Evolutionary conservation across 768 basidiomycete genomes (phyloP).

Genomic region (Tubosaeta sp.): DNA sequence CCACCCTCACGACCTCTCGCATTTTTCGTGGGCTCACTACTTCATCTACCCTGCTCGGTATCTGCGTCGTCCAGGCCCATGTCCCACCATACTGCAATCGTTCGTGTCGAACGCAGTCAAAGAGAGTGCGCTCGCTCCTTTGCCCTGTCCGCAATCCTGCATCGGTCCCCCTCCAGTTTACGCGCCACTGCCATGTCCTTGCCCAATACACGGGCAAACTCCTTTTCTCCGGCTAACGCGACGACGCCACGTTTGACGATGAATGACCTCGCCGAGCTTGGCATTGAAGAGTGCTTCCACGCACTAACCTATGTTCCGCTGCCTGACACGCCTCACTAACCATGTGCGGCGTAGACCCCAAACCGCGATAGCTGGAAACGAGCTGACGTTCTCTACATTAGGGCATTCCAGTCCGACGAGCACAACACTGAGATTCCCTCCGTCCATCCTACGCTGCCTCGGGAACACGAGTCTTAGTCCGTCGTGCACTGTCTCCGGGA

Average conservation of each 20-base stretch:
- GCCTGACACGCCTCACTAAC: neutral
- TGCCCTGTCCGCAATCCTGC: conserved; percentile 76
- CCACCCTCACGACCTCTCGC: conserved; percentile 15
- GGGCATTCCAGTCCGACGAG: conserved; percentile 57
- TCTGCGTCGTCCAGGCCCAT: conserved; percentile 42
- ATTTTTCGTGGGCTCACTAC: conserved; percentile 36
- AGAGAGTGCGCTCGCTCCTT: conserved; percentile 61
- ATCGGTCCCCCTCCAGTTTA: conserved; percentile 53
- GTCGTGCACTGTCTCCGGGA: neutral
- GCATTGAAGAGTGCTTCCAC: conserved; percentile 76
- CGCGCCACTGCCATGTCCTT: conserved; percentile 53
- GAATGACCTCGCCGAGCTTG: conserved; percentile 69
- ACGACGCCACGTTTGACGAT: conserved; percentile 30
- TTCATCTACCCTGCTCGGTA: conserved; percentile 51
- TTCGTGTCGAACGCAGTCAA: conserved; percentile 66
- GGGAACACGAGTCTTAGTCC: conserved; percentile 79
- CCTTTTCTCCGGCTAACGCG: conserved; percentile 51
- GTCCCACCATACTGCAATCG: conserved; percentile 74
- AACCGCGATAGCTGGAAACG: conserved; percentile 67
- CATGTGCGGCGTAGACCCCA: conserved; percentile 13
- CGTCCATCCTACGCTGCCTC: conserved; percentile 63
- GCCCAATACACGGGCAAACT: conserved; percentile 58
- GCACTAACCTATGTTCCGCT: conserved; percentile 9
- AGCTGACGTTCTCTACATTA: conserved; percentile 52
- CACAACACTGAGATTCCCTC: conserved; percentile 50